phyloP scores from a whole-genome alignment of 768 basidiomycete species.

The Pisolithus orientalis region DNA sequence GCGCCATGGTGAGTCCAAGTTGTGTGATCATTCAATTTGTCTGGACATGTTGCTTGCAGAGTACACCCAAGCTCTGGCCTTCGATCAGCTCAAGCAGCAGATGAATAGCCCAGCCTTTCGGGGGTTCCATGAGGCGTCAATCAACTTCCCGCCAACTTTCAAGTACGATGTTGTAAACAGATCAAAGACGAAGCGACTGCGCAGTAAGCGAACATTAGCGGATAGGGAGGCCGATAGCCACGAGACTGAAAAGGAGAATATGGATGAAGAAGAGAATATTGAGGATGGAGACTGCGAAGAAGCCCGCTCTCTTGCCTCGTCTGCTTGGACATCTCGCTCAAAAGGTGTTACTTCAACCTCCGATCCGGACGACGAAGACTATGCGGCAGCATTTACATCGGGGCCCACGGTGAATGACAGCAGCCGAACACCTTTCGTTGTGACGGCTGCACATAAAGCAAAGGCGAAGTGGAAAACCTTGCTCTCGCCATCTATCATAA shows the following conservation, averaged over 20 bases:
- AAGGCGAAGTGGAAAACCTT: conserved; percentile 51
- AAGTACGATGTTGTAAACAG: conserved; percentile 79
- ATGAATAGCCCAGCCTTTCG: conserved; percentile 69
- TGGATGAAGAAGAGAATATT: conserved; percentile 27
- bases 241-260: conserved; percentile 33
- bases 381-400: conserved; percentile 22
- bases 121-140: conserved; percentile 75
- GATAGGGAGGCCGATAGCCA: conserved; percentile 31
- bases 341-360: conserved; percentile 20
- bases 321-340: conserved; percentile 42
- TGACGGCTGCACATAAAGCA: conserved; percentile 44
- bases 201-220: conserved; percentile 30
- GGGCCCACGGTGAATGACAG: conserved; percentile 24
- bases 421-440: conserved; percentile 33
- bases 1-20: conserved; percentile 50
- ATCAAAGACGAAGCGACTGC: conserved; percentile 34
- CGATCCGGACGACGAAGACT: conserved; percentile 39
- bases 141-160: conserved; percentile 89
- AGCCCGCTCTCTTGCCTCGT: conserved; percentile 49
- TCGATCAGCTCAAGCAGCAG: conserved; percentile 80
- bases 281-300: conserved; percentile 42
- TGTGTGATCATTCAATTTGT: not conserved
- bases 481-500: conserved; percentile 28
- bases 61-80: conserved; percentile 78
- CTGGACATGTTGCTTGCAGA: conserved; percentile 37